A percentile compares a stretch with the other conserved stretches of the same genome.
Conservation (phyloP, 2,329 filamentous ascomycete genomes). For the Aspergillus tamarii region DNA sequence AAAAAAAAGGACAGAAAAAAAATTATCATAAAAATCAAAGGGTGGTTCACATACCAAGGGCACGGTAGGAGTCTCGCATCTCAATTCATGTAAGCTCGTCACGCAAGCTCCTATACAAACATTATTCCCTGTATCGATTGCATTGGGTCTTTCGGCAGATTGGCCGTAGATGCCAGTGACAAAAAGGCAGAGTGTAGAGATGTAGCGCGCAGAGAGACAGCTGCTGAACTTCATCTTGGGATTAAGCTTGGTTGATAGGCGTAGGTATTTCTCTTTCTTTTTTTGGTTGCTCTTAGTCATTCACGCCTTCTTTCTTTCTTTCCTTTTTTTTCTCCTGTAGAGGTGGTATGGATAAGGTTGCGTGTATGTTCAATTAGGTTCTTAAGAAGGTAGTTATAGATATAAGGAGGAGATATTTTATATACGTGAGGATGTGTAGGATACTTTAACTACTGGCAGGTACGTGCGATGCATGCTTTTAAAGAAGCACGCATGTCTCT, state of each 20-base stretch:
- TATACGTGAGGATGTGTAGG: neutral
- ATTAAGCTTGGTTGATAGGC: neutral
- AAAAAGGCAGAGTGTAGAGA: slow-evolving; percentile 21
- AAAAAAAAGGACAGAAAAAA: neutral
- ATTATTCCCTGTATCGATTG: slow-evolving; percentile 17
- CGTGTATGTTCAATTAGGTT: neutral
- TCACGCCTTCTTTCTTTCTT: no score
- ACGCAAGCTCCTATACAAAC: slow-evolving; percentile 14
- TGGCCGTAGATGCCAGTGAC: slow-evolving; percentile 14
- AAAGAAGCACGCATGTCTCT: neutral
- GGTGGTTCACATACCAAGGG: neutral
- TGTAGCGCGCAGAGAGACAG: slow-evolving; percentile 18
- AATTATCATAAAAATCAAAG: neutral
- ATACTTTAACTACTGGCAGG: neutral
- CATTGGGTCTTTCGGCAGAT: slow-evolving; percentile 3
- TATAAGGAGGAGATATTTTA: neutral
- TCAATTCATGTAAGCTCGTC: neutral
- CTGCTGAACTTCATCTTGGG: neutral
- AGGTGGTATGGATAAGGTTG: neutral
- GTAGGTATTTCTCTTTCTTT: neutral
- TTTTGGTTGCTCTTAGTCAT: neutral
- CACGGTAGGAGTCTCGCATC: slow-evolving; percentile 1
- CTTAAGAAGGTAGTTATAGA: neutral
- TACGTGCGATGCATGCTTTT: neutral
- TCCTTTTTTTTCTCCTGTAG: no score